Conservation (phyloP, 331 rosid species). For the Arachis monticola region DNA sequence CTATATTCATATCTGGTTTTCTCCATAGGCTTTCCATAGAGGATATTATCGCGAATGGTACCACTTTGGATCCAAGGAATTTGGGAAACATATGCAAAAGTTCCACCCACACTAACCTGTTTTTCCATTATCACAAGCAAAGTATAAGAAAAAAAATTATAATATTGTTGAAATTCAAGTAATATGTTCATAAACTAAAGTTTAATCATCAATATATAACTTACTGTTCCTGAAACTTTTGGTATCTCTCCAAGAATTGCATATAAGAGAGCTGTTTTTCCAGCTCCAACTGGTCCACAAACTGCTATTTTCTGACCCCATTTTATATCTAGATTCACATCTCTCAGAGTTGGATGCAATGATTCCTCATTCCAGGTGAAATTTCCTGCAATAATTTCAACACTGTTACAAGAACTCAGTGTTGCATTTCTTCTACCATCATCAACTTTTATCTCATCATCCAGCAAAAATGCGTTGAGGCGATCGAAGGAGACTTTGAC, state of each 20-base stretch:
- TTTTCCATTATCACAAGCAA: background rate
- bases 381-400: conserved; percentile 46
- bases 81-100: conserved; percentile 70
- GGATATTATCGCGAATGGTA: conserved; percentile 66
- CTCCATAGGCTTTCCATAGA: conserved; percentile 64
- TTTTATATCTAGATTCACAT: conserved; percentile 48
- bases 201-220: conserved; percentile 2
- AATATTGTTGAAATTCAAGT: background rate
- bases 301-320: conserved; percentile 65
- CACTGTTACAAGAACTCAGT: conserved; percentile 11
- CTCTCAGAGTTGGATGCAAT: conserved; percentile 46
- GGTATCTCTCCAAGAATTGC: conserved; percentile 44
- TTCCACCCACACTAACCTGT: conserved; percentile 63
- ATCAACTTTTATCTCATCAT: conserved; percentile 54
- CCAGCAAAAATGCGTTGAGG: conserved; percentile 57
- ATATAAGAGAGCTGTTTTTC: conserved; percentile 39
- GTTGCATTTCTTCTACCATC: conserved; percentile 34
- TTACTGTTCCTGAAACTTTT: conserved; percentile 38
- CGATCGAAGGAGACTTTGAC: conserved; percentile 67
- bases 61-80: conserved; percentile 81
- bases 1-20: conserved; percentile 49
- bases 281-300: conserved; percentile 56
- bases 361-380: conserved; percentile 62
- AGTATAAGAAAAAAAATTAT: background rate
- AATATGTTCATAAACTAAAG: background rate